Evolutionary conservation across 2,329 filamentous ascomycete genomes (phyloP).

Genomic region (Xylaria polymorpha): DNA sequence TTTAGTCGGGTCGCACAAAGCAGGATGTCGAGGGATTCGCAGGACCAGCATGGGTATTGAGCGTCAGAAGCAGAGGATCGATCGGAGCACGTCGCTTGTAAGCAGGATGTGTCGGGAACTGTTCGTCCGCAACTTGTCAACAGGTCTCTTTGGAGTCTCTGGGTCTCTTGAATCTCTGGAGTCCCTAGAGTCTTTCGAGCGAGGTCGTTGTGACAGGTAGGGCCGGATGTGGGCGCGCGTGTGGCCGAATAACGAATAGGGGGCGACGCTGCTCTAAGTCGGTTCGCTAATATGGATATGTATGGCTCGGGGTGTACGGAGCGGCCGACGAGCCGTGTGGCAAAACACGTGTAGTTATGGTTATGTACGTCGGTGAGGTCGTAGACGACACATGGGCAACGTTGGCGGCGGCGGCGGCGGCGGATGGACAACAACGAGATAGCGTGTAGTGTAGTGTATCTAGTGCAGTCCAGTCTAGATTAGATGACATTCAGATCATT

Average conservation of each 20-base stretch:
- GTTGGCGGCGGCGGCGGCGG: constrained; percentile 8
- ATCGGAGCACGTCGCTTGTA: constrained; percentile 28
- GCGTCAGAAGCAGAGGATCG: constrained; percentile 25
- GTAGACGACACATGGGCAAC: constrained; percentile 5
- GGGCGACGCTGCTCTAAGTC: constrained; percentile 5
- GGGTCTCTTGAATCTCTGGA: background rate
- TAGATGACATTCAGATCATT: constrained; percentile 3
- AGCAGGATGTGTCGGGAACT: constrained; percentile 6
- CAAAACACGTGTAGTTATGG: background rate
- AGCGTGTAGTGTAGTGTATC: background rate
- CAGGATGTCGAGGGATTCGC: constrained; percentile 43
- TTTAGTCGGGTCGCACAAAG: constrained; percentile 46
- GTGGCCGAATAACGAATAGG: constrained; percentile 20
- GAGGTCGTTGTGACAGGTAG: constrained; percentile 7
- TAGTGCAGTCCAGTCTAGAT: no score
- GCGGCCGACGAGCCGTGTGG: constrained; percentile 7
- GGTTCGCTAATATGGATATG: constrained; percentile 14
- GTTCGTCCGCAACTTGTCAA: background rate
- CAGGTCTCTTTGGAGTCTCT: background rate
- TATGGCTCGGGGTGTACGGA: constrained; percentile 12
- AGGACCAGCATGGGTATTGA: constrained; percentile 46
- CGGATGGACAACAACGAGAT: constrained; percentile 4
- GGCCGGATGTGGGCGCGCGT: constrained; percentile 23
- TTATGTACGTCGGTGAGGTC: constrained; percentile 11
- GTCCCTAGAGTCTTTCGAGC: background rate